phyloP scores from a whole-genome alignment of 2,329 filamentous ascomycete species.

The Neonectria punicea region DNA sequence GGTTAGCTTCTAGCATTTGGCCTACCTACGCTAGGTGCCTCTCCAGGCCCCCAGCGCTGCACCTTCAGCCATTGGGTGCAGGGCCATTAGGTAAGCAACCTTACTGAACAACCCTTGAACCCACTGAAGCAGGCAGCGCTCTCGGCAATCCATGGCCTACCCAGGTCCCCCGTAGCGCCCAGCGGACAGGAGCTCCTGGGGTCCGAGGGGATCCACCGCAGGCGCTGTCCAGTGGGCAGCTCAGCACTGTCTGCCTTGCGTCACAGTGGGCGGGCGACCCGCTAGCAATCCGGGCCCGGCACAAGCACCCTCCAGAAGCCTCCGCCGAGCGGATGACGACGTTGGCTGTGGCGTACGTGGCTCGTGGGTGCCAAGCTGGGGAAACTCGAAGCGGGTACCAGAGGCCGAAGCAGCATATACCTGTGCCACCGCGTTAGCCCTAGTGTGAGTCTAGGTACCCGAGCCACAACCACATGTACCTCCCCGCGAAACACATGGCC shows the following conservation, averaged over 20 bases:
- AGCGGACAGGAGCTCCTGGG: constrained; percentile 9
- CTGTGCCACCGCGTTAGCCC: not conserved
- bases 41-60: constrained; percentile 16
- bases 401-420: constrained; percentile 21
- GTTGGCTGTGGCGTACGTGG: constrained; percentile 42
- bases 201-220: constrained; percentile 10
- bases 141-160: constrained; percentile 11
- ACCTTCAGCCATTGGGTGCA: constrained; percentile 1
- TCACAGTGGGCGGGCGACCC: constrained; percentile 12
- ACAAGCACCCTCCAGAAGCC: not conserved
- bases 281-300: constrained; percentile 8
- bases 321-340: constrained; percentile 36
- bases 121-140: not conserved
- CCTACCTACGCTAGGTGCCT: constrained; percentile 5
- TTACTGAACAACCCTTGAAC: not conserved
- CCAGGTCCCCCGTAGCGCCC: constrained; percentile 2
- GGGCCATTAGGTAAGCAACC: constrained; percentile 11
- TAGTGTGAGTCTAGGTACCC: constrained; percentile 13
- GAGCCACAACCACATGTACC: constrained; percentile 1
- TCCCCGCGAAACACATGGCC: constrained; percentile 37
- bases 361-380: constrained; percentile 28
- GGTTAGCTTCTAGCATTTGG: constrained; percentile 31
- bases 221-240: not conserved
- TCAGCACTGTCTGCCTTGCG: constrained; percentile 18
- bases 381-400: constrained; percentile 24